phyloP scores from a whole-genome alignment of 2,329 filamentous ascomycete genomes.

The Phialophora expanda region DNA sequence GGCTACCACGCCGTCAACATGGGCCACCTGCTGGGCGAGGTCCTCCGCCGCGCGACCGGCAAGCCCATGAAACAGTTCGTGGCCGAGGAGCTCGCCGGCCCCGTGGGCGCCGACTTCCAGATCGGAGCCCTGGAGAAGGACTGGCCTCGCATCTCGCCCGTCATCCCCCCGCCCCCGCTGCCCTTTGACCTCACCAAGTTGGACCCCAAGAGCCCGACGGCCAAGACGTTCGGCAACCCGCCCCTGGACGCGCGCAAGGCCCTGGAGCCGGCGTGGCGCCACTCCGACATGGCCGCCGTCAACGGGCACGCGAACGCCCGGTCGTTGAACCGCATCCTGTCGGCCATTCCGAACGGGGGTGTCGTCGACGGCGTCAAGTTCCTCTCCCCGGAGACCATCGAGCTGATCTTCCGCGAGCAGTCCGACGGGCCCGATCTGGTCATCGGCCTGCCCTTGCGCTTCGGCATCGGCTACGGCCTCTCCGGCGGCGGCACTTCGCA shows the following conservation, averaged over 20 bases:
- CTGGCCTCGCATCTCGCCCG: slow-evolving; percentile 48
- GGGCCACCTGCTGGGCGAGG: slow-evolving; percentile 53
- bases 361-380: slow-evolving; percentile 45
- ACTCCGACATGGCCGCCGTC: slow-evolving; percentile 49
- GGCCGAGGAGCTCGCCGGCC: slow-evolving; percentile 50
- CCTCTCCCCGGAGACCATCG: slow-evolving; percentile 51
- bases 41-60: slow-evolving; percentile 51
- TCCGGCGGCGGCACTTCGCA: slow-evolving; percentile 39
- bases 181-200: slow-evolving; percentile 34
- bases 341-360: slow-evolving; percentile 46
- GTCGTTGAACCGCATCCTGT: slow-evolving; percentile 51
- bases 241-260: slow-evolving; percentile 36
- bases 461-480: slow-evolving; percentile 53
- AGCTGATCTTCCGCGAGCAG: slow-evolving; percentile 55
- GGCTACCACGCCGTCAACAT: slow-evolving; percentile 52
- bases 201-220: slow-evolving; percentile 40
- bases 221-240: slow-evolving; percentile 44
- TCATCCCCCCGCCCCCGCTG: slow-evolving; percentile 40
- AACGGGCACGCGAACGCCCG: slow-evolving; percentile 57
- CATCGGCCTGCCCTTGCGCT: slow-evolving; percentile 44
- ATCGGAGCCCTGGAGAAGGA: slow-evolving; percentile 53
- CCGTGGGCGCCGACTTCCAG: slow-evolving; percentile 55
- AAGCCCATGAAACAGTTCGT: slow-evolving; percentile 54
- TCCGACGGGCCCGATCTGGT: slow-evolving; percentile 50
- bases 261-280: slow-evolving; percentile 46